A percentile compares a stretch with the other conserved stretches of the same genome.
phyloP scores from a whole-genome alignment of 495 filamentous ascomycete genomes.

The Talaromyces stipitatus region DNA sequence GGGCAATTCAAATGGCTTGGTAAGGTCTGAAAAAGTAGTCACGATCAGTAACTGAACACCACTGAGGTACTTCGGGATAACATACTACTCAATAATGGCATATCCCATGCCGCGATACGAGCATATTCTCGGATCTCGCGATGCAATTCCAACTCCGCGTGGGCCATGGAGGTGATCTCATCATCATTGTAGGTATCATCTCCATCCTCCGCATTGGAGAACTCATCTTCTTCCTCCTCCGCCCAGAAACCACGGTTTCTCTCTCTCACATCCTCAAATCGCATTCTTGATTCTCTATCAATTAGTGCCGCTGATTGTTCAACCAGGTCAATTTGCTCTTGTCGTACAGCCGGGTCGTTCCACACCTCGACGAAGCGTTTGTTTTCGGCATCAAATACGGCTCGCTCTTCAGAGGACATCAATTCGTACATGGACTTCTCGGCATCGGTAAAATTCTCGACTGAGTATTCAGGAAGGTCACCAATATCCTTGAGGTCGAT shows the following conservation, averaged over 20 bases:
- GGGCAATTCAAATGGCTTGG: slow-evolving; percentile 66
- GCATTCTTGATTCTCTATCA: slow-evolving; percentile 24
- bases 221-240: slow-evolving; percentile 46
- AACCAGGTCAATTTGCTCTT: slow-evolving; percentile 22
- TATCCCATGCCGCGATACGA: slow-evolving; percentile 86
- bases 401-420: slow-evolving; percentile 38
- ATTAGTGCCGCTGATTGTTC: slow-evolving; percentile 23
- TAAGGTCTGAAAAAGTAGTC: slow-evolving; percentile 54
- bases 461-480: slow-evolving; percentile 29
- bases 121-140: slow-evolving; percentile 85
- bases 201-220: slow-evolving; percentile 45
- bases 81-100: slow-evolving; percentile 84
- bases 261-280: slow-evolving; percentile 25
- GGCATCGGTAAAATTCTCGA: slow-evolving; percentile 28
- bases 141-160: slow-evolving; percentile 82
- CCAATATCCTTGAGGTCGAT: slow-evolving; percentile 26
- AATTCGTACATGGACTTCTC: slow-evolving; percentile 40
- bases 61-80: slow-evolving; percentile 5
- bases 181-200: slow-evolving; percentile 65
- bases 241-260: slow-evolving; percentile 42
- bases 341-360: slow-evolving; percentile 28
- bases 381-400: slow-evolving; percentile 34
- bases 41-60: slow-evolving; percentile 15
- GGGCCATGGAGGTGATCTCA: slow-evolving; percentile 72
- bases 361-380: slow-evolving; percentile 27